These are phyloP conservation scores for Phoenix roebelenii DNA, from an alignment of 176 grass and related monocot genomes.

Conservation along the genomic window DNA sequence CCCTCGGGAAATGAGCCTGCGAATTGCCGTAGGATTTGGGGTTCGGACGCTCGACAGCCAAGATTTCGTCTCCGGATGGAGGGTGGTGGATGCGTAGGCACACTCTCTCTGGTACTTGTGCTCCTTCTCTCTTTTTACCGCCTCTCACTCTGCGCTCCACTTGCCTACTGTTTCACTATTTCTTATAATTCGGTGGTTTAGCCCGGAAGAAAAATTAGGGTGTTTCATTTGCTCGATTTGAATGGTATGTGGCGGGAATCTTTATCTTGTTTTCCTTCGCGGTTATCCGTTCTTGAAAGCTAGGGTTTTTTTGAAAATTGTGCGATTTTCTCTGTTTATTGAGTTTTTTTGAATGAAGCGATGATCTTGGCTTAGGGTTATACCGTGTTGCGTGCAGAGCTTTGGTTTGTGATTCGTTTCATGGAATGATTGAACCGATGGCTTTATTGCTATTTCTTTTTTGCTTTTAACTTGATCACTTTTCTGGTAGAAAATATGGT, in stretches of 20 bases:
- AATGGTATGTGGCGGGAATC: background rate
- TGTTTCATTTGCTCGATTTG: conserved; percentile 14
- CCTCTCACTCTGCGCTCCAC: background rate
- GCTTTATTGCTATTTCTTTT: too few relatives aligned
- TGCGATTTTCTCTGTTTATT: background rate
- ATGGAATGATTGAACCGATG: too few relatives aligned
- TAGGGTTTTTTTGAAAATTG: background rate
- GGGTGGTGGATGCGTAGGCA: conserved; percentile 73
- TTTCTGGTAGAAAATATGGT: too few relatives aligned
- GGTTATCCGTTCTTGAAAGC: background rate
- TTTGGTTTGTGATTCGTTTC: too few relatives aligned
- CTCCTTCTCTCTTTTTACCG: background rate
- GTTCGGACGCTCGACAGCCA: conserved; percentile 44
- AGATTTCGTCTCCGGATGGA: conserved; percentile 88
- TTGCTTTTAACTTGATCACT: too few relatives aligned
- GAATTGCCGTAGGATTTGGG: conserved; percentile 76
- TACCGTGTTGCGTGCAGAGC: too few relatives aligned
- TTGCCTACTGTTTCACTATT: background rate
- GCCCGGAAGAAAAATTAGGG: conserved; percentile 15
- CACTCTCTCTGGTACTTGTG: conserved; percentile 50
- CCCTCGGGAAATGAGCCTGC: conserved; percentile 56
- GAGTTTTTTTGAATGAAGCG: too few relatives aligned
- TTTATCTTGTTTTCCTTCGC: background rate
- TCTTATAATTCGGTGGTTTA: conserved; percentile 4
- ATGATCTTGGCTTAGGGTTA: too few relatives aligned